A percentile compares a stretch with the other conserved stretches of the same genome.
Conservation (phyloP, 2,329 filamentous ascomycete species). For the Clarireedia hainanense region DNA sequence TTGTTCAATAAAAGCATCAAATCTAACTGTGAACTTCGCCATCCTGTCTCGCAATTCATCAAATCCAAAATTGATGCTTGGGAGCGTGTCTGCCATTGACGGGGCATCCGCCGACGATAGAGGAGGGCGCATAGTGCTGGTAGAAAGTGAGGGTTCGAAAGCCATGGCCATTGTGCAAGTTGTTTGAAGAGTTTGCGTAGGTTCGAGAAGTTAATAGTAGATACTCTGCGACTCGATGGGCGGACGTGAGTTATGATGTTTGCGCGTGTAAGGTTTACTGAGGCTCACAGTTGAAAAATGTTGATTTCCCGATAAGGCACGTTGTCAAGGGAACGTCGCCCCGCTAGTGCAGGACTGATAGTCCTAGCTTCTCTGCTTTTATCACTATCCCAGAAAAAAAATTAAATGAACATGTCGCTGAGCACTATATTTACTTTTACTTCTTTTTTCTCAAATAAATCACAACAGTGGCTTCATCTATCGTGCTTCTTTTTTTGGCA, state of each 20-base stretch:
- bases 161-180: slow-evolving; percentile 43
- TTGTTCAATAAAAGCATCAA: slow-evolving; percentile 90
- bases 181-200: background rate
- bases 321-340: slow-evolving; percentile 3
- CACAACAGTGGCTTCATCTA: background rate
- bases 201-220: background rate
- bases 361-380: background rate
- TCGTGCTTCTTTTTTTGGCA: background rate
- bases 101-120: slow-evolving; percentile 50
- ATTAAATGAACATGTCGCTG: background rate
- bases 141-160: slow-evolving; percentile 64
- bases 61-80: slow-evolving; percentile 90
- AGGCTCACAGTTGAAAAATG: no score
- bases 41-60: slow-evolving; percentile 93
- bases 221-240: background rate
- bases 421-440: background rate
- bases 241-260: no score
- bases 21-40: slow-evolving; percentile 81
- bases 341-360: background rate
- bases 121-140: slow-evolving; percentile 39
- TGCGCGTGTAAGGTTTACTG: no score
- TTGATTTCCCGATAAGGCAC: background rate
- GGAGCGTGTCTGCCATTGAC: slow-evolving; percentile 70
- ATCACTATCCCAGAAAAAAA: background rate
- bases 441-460: background rate